phyloP scores from a whole-genome alignment of 306 rosid species.

The Vicia sativa region DNA sequence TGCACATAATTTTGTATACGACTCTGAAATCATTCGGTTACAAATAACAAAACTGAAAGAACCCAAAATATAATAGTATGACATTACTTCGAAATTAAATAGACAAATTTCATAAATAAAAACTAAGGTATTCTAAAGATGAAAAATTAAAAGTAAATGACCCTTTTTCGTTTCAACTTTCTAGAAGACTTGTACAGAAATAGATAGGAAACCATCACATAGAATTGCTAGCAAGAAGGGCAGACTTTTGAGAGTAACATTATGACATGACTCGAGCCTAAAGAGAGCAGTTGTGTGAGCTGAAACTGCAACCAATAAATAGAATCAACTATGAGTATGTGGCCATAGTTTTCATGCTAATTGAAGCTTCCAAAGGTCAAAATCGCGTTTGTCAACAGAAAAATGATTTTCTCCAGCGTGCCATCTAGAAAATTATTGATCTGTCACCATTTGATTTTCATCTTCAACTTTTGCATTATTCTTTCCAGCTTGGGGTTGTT shows the following conservation, averaged over 20 bases:
- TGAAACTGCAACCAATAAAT: conserved; percentile 10
- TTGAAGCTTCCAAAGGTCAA: conserved; percentile 8
- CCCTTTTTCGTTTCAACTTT: conserved; percentile 28
- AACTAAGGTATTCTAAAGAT: background rate
- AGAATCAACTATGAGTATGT: conserved; percentile 17
- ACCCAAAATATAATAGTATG: background rate
- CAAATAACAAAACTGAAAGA: background rate
- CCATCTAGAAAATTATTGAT: conserved; percentile 29
- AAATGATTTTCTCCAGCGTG: conserved; percentile 29
- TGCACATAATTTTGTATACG: background rate
- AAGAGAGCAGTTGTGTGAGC: background rate
- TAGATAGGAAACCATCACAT: background rate
- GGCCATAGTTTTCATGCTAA: conserved; percentile 29
- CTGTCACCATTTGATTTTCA: conserved; percentile 41
- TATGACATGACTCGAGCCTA: conserved; percentile 4
- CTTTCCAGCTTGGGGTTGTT: conserved; percentile 38
- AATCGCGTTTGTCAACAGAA: conserved; percentile 4
- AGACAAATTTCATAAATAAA: background rate
- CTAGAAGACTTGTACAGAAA: conserved; percentile 9
- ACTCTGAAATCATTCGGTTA: no score
- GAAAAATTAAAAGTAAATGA: conserved; percentile 11
- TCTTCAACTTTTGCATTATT: conserved; percentile 36
- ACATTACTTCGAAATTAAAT: background rate
- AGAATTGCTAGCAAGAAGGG: conserved; percentile 22
- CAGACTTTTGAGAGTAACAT: conserved; percentile 2